Evolutionary conservation across 345 rosid genomes (phyloP), one percentile per base, ranked within the genome.

Genomic region (Anastatica hierochuntica): DNA sequence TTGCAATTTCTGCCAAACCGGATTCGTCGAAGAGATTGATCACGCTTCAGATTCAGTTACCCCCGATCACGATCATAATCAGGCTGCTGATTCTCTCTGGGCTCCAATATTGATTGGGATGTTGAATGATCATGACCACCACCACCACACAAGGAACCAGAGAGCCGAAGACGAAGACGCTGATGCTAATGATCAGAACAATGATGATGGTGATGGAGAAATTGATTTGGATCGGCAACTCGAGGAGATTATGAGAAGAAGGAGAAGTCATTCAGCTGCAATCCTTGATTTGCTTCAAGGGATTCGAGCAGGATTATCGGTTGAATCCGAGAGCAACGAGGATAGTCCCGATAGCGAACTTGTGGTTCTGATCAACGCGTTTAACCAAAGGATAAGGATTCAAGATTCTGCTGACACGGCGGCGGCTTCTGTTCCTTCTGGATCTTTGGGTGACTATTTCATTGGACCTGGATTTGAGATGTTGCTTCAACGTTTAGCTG

Each of bases 401-500:
- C 90, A 79, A 63, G 78, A 79, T 57, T 71, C 80, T 14, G 61
- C 70, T 17, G 75, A 71, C 56, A 17, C 67, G 0, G 8, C 27
- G 27, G 27, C 33, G 8, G 9, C 6, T 43, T 10, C 46, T 11
- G 36, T 68, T 37, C 71, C 73, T 3, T 46, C 70, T 27, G 78
- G 84, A 27, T 77, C 94, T 17, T 58, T 86, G 10, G 87, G 90
- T 10, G 87, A 90, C 53, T 86, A 90, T 66, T 80, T 90, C 68
- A 49, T 76, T 6, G 94, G 97, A 48, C 88, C 97, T 56, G 86
- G 90, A 16, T 70, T 86, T 49, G 94, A 86, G 50, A 37, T 72
- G 64, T 64, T 86, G 70, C 65, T 90, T 75, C 83, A 86, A 50
- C 90, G 85, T 61, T 69, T 90, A 57, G 94, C 84, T 1, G 95